Conservation (phyloP, 495 filamentous ascomycete genomes). For the Lophiostoma macrostomum region DNA sequence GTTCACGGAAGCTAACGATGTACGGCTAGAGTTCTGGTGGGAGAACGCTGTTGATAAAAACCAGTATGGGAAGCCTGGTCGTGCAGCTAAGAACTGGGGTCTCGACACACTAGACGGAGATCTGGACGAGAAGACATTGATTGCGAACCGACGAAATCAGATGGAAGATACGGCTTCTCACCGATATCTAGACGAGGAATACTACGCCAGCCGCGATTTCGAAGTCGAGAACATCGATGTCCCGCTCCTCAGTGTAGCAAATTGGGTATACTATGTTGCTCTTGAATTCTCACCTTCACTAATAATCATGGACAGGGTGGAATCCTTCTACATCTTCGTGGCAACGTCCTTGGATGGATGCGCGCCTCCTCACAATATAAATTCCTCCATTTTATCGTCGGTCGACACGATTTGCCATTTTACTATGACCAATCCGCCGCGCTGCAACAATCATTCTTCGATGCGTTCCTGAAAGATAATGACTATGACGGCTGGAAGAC, state of each 20-base stretch:
- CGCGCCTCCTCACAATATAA: slow-evolving; percentile 60
- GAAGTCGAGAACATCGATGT: slow-evolving; percentile 59
- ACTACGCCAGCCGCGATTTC: slow-evolving; percentile 61
- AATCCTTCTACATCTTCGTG: slow-evolving; percentile 60
- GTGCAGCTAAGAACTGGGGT: slow-evolving; percentile 44
- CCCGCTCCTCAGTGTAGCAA: slow-evolving; percentile 60
- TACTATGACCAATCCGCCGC: slow-evolving; percentile 65
- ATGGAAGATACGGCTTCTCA: slow-evolving; percentile 55
- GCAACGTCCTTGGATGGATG: slow-evolving; percentile 62
- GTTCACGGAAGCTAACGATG: too few relatives aligned
- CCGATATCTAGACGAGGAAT: slow-evolving; percentile 56
- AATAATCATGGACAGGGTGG: too few relatives aligned
- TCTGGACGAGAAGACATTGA: slow-evolving; percentile 52
- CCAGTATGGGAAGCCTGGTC: slow-evolving; percentile 58
- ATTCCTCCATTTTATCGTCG: slow-evolving; percentile 64
- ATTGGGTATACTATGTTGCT: too few relatives aligned
- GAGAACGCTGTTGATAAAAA: slow-evolving; percentile 59
- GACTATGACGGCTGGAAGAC: slow-evolving; percentile 58
- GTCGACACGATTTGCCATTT: slow-evolving; percentile 68
- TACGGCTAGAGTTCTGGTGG: slow-evolving; percentile 69
- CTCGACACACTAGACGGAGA: slow-evolving; percentile 59
- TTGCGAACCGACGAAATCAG: slow-evolving; percentile 55
- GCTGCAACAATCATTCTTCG: slow-evolving; percentile 61
- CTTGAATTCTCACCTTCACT: too few relatives aligned
- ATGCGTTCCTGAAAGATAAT: slow-evolving; percentile 64